phyloP scores from a whole-genome alignment of 1,139 yeast species.

The Nematodospora anomalae region DNA sequence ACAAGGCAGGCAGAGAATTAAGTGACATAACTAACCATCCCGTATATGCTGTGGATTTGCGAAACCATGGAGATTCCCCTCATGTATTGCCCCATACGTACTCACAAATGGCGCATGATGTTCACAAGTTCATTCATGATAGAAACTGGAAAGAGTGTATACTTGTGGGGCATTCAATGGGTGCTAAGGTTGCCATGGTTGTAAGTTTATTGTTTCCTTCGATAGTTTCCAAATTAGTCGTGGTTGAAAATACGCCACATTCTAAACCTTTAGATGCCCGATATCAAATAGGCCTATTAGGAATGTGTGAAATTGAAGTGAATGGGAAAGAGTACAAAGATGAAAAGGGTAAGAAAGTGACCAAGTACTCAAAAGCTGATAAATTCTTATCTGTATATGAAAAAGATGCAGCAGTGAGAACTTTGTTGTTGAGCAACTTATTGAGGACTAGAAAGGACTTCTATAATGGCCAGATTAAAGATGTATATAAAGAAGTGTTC shows the following conservation, averaged over 20 bases:
- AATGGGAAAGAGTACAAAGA: slow-evolving; percentile 8
- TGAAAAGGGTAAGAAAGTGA: slow-evolving; percentile 6
- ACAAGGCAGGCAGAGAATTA: slow-evolving; percentile 36
- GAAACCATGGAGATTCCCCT: slow-evolving; percentile 55
- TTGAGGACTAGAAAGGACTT: slow-evolving; percentile 18
- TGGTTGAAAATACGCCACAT: slow-evolving; percentile 52
- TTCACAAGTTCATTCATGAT: slow-evolving; percentile 28
- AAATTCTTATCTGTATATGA: slow-evolving; percentile 23
- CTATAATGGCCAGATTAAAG: slow-evolving; percentile 5
- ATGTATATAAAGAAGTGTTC: slow-evolving; percentile 22
- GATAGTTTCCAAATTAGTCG: slow-evolving; percentile 37
- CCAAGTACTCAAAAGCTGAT: slow-evolving; percentile 16
- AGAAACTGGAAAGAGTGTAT: slow-evolving; percentile 28
- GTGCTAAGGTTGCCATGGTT: slow-evolving; percentile 54
- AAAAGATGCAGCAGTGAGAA: slow-evolving; percentile 23
- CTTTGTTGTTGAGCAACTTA: slow-evolving; percentile 33
- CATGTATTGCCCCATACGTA: slow-evolving; percentile 47
- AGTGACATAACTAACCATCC: slow-evolving; percentile 29
- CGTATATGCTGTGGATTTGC: slow-evolving; percentile 46
- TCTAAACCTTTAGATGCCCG: slow-evolving; percentile 23
- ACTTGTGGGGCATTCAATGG: slow-evolving; percentile 54
- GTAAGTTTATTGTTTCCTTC: slow-evolving; percentile 41
- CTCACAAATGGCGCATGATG: slow-evolving; percentile 42
- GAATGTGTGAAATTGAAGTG: slow-evolving; percentile 34
- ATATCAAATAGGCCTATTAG: slow-evolving; percentile 30